Evolutionary conservation across 2,329 filamentous ascomycete species (phyloP), one percentile per base, ranked within the genome.

Genomic region (Nothophaeocryptopus gaeumannii): DNA sequence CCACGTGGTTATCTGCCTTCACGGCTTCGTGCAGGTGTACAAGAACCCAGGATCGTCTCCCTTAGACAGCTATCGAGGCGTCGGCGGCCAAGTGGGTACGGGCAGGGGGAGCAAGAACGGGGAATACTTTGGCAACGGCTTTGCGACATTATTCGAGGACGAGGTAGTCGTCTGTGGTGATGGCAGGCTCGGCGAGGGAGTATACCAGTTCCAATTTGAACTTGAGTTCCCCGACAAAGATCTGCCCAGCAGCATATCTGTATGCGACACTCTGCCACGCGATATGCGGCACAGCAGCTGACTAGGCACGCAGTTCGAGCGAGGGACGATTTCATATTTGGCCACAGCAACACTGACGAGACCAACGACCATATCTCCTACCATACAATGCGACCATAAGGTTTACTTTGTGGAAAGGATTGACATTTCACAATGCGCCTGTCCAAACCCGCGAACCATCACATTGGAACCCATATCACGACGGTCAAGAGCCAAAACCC

Each of bases 211-310:
- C 68, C 83, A 86, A 53, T 89, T 89, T 60, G 82, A 88, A 62
- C 71, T 89, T 55, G 74, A 84, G 49, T 88, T 89, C 58, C 85
- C 86, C 2, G 74, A 79, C 42, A 80, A 82, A 60, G 80, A 79
- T 5, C 72, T 93, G 51, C 88, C 88, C n/a, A 96, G 89, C 70
- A 96, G 92, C 68, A 92, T 99, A 65, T 91, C 95, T 72, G 92
- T 96, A 79, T 66, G 88, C 76, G 40, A 39, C 36, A 37, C 53
- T 59, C 36, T 29, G 15, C 12, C 12, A 34, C 20, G 20, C 13
- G 8, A 26, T 26, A 26, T 26, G 20, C 14, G 11, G 29, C 10
- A n/a, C 42, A 38, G 8, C 26, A 43, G 44, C 59, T 63, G 45
- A 63, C 43, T 10, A n/a, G 31, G 29, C 26, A 16, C 16, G n/a